These are phyloP conservation scores for Strobilomyces confusus DNA, from an alignment of 768 basidiomycete genomes.

Conservation along the genomic window DNA sequence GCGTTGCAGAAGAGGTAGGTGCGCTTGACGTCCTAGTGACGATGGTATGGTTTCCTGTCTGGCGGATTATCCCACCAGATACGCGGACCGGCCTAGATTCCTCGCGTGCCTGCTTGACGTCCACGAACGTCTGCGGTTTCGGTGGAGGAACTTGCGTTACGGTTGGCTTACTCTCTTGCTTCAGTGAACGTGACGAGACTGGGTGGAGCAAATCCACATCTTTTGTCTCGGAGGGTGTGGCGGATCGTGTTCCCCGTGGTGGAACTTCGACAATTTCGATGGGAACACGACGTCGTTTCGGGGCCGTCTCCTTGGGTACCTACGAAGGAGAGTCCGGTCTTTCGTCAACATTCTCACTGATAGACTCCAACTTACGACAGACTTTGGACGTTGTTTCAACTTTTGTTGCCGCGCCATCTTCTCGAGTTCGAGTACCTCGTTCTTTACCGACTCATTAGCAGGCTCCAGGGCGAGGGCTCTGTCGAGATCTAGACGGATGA, in stretches of 20 bases:
- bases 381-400: conserved; percentile 36
- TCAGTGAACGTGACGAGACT: conserved; percentile 36
- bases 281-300: conserved; percentile 57
- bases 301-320: conserved; percentile 6
- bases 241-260: background rate
- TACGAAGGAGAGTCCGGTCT: conserved; percentile 8
- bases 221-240: conserved; percentile 4
- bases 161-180: conserved; percentile 15
- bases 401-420: conserved; percentile 32
- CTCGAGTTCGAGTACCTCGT: conserved; percentile 55
- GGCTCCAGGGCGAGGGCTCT: conserved; percentile 60
- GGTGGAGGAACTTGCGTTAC: conserved; percentile 5
- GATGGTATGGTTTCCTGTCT: conserved; percentile 56
- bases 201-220: conserved; percentile 33
- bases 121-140: conserved; percentile 44
- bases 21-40: conserved; percentile 37
- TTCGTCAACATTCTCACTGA: background rate
- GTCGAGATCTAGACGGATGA: conserved; percentile 50
- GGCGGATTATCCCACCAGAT: conserved; percentile 72
- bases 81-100: conserved; percentile 41
- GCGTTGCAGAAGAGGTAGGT: conserved; percentile 1
- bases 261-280: conserved; percentile 53
- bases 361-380: conserved; percentile 11
- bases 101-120: conserved; percentile 56
- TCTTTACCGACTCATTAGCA: conserved; percentile 54